These are phyloP conservation scores for Neospora caninum DNA, from an alignment of 169 alveolate genomes.

Conservation along the genomic window DNA sequence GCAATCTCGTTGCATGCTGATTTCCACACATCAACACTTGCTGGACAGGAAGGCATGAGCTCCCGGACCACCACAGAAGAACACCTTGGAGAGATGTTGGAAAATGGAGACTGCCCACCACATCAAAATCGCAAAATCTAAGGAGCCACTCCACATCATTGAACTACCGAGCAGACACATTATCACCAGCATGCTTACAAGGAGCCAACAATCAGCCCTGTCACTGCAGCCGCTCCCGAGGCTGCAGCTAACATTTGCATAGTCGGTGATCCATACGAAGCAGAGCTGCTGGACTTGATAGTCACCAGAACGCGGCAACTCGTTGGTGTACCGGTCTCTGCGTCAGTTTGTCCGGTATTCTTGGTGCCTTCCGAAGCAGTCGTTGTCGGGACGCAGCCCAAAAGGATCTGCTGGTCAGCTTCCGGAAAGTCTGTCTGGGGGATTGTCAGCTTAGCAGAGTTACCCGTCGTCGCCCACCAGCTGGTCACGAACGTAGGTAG, in stretches of 20 bases:
- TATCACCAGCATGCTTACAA: too few relatives aligned
- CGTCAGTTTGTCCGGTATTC: background rate
- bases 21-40: too few relatives aligned
- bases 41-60: too few relatives aligned
- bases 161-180: too few relatives aligned
- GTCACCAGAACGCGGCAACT: background rate
- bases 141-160: too few relatives aligned
- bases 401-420: background rate
- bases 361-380: background rate
- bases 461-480: slow-evolving; percentile 5
- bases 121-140: too few relatives aligned
- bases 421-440: background rate
- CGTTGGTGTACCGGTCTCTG: background rate
- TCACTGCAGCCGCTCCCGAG: background rate
- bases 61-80: too few relatives aligned
- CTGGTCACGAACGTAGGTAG: background rate
- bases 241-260: background rate
- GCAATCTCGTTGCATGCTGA: too few relatives aligned
- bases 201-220: background rate
- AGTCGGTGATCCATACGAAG: background rate
- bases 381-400: background rate
- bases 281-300: background rate
- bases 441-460: background rate
- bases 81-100: too few relatives aligned
- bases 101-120: too few relatives aligned